Base-by-base conservation (phyloP, 441 rosid genomes). In the Syzygium syzygioides region DNA sequence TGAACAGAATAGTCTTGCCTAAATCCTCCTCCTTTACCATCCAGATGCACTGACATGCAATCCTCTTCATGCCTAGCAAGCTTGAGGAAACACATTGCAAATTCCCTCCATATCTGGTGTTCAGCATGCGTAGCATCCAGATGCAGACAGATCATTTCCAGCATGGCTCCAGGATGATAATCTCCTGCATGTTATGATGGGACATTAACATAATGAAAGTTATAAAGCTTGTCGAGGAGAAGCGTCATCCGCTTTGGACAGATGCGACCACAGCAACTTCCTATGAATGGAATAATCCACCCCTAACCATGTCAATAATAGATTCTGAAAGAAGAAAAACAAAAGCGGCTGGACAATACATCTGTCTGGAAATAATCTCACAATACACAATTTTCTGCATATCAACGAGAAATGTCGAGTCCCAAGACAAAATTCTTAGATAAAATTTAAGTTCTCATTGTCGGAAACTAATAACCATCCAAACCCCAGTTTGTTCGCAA, bases 141-240 rank as follows among this genome's bases (percentile, higher is more conserved):
- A 92, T 98, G 99, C 93, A 95, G 90, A 86, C 96, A 96, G 92
- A 95, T 95, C 97, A 96, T 95, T 93, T 95, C 96, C 86, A 94
- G 7, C 37, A 97, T 91, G 15, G 96, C 92, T 89, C 91, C 95
- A 41, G 91, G 87, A 89, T 90, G 86, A 83, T 94, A 98, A 66
- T 90, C 88, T 89, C 95, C 99, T 98, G 96, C 88, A 93, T 79
- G 80, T 88, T 34, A 86, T 12, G n/a, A 76, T 37, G n/a, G 83
- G 52, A 41, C 83, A 45, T 80, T 5, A 85, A 45, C 76, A 60
- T 45, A 59, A 85, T 13, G 25, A 45, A 76, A 37, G 50, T 48
- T 20, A 66, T 50, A 50, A 52, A 37, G 55, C 56, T 55, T 62
- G 23, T 76, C 13, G 6, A 66, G 48, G 48, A 45, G 26, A 76